Percentiles rank a stretch among this genome's conserved stretches.
phyloP scores from a whole-genome alignment of 164 flowering plant species.

The Chimonanthus praecox region DNA sequence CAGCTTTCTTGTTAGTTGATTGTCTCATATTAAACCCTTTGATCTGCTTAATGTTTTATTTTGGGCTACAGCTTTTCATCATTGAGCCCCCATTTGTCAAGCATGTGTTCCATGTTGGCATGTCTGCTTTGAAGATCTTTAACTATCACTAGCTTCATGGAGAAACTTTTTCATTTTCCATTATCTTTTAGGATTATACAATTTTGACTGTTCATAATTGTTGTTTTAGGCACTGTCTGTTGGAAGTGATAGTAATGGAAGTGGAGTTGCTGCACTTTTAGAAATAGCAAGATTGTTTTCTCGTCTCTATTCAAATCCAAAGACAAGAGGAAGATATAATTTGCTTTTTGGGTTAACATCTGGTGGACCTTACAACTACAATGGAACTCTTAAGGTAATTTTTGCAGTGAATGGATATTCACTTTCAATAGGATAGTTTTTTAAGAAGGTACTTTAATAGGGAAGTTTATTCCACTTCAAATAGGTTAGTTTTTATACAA shows the following conservation, averaged over 20 bases:
- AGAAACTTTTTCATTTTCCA: background rate
- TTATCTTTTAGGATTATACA: background rate
- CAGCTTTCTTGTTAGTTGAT: too few species aligned
- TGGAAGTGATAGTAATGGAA: constrained; percentile 98
- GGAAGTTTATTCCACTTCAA: too few species aligned
- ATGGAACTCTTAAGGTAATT: constrained; percentile 88
- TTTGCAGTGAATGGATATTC: background rate
- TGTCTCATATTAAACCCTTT: too few species aligned
- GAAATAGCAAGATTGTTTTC: constrained; percentile 93
- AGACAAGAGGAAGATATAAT: constrained; percentile 93
- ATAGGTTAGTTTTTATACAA: background rate
- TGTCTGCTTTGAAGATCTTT: background rate
- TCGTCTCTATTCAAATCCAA: constrained; percentile 83
- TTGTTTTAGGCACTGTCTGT: constrained; percentile 73
- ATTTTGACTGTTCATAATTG: background rate
- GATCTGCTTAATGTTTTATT: background rate
- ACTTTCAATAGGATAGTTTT: too few species aligned
- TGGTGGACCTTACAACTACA: constrained; percentile 98
- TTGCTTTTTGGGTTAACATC: constrained; percentile 89
- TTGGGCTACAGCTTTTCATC: background rate
- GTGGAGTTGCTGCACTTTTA: constrained; percentile 91
- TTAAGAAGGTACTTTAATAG: too few species aligned
- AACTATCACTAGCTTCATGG: background rate
- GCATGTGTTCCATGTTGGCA: background rate
- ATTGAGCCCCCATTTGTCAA: background rate